Percentiles rank a stretch among this genome's conserved stretches.
phyloP scores from a whole-genome alignment of 2,329 filamentous ascomycete genomes.

The Sclerotinia nivalis region DNA sequence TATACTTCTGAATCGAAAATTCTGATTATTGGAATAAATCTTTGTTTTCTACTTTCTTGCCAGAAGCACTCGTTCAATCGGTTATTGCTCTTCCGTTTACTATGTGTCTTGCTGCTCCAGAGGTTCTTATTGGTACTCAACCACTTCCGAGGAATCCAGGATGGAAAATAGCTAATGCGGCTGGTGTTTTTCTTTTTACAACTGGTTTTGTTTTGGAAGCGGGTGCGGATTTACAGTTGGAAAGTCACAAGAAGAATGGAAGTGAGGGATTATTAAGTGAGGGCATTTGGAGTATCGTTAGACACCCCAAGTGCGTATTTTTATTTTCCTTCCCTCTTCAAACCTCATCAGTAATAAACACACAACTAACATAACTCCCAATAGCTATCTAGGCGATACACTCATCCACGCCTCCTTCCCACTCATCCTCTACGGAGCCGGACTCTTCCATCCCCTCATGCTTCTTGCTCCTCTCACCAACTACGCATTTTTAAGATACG shows the following conservation, averaged over 20 bases:
- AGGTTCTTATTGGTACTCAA: conserved; percentile 12
- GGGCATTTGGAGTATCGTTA: conserved; percentile 28
- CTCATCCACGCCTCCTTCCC: conserved; percentile 28
- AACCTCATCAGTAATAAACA: too few species aligned
- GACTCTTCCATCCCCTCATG: conserved; percentile 26
- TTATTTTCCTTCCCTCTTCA: background rate
- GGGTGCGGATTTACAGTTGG: conserved; percentile 26
- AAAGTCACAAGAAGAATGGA: conserved; percentile 12
- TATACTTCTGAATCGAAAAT: conserved; percentile 17
- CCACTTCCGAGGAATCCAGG: conserved; percentile 19
- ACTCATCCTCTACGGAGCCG: conserved; percentile 25
- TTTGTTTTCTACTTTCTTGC: conserved; percentile 23
- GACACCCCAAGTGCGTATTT: conserved; percentile 28
- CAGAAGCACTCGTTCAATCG: conserved; percentile 26
- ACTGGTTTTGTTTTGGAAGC: conserved; percentile 26
- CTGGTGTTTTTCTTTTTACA: conserved; percentile 24
- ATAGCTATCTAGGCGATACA: conserved; percentile 28
- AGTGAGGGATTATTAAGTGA: conserved; percentile 16
- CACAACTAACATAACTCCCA: background rate
- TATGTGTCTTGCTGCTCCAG: conserved; percentile 14
- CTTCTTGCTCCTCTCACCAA: conserved; percentile 25
- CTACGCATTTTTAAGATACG: conserved; percentile 25
- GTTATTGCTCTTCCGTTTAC: conserved; percentile 26
- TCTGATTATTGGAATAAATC: conserved; percentile 24
- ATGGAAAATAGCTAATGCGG: conserved; percentile 18